Evolutionary conservation across 148 eudicot genomes (phyloP).

Genomic region (Beta vulgaris): DNA sequence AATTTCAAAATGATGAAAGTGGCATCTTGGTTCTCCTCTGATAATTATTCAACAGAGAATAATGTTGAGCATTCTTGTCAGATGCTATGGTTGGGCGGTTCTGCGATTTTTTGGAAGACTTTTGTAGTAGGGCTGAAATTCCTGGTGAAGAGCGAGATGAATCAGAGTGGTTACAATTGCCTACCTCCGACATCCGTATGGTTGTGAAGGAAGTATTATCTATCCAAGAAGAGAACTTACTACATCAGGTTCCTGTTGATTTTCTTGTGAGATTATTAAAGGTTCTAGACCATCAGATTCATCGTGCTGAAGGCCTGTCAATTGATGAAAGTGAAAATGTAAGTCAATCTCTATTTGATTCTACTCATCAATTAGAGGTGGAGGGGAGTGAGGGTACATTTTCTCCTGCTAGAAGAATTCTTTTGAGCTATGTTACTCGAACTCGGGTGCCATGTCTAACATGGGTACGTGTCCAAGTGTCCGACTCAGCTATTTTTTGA

Average conservation of each 20-base stretch:
- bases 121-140: constrained; percentile 73
- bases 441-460: too few species aligned
- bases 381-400: not conserved
- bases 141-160: constrained; percentile 71
- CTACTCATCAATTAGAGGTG: not conserved
- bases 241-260: constrained; percentile 73
- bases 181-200: constrained; percentile 57
- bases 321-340: constrained; percentile 75
- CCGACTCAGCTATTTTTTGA: too few species aligned
- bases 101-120: constrained; percentile 72
- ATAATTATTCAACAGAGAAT: constrained; percentile 1
- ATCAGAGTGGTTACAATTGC: constrained; percentile 66
- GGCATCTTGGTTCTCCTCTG: constrained; percentile 6
- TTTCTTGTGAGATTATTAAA: constrained; percentile 59
- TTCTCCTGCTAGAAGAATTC: not conserved
- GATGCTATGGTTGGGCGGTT: constrained; percentile 63
- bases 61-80: constrained; percentile 21
- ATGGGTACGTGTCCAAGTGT: too few species aligned
- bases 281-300: constrained; percentile 89
- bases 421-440: too few species aligned
- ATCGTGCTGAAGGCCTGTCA: constrained; percentile 89
- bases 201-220: constrained; percentile 74
- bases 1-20: not conserved
- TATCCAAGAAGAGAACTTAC: constrained; percentile 48
- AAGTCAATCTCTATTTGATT: constrained; percentile 31